Conservation (phyloP, 2,329 filamentous ascomycete species). For the Diaporthe destruens region DNA sequence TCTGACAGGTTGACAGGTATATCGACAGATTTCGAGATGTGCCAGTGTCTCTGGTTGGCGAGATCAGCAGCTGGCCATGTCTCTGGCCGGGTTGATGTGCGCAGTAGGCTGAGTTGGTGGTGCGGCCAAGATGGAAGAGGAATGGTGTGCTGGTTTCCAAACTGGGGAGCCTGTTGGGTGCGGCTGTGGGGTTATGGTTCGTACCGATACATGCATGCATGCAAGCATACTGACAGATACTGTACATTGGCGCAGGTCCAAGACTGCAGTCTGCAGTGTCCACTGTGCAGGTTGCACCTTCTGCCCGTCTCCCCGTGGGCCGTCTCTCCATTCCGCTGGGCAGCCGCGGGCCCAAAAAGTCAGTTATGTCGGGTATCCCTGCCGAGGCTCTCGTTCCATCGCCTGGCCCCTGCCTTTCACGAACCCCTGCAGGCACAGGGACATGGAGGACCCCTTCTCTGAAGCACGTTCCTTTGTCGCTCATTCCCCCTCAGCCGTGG, state of each 20-base stretch:
- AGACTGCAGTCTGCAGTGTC: too few species aligned
- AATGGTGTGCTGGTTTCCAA: constrained; percentile 1
- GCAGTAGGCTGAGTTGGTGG: neutral
- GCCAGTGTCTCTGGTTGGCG: constrained; percentile 24
- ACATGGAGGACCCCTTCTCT: constrained; percentile 21
- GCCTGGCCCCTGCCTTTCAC: neutral
- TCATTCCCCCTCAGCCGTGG: neutral
- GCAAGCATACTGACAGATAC: too few species aligned
- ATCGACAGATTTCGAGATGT: constrained; percentile 17
- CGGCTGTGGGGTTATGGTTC: neutral
- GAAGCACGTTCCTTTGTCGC: constrained; percentile 31
- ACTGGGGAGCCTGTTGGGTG: too few species aligned
- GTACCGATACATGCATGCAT: constrained; percentile 28
- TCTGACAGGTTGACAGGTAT: constrained; percentile 3
- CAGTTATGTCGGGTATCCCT: constrained; percentile 5
- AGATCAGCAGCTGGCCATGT: constrained; percentile 31
- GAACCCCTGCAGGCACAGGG: constrained; percentile 24
- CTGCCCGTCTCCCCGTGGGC: too few species aligned
- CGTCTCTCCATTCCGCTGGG: constrained; percentile 10
- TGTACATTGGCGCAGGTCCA: neutral
- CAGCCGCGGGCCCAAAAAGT: constrained; percentile 11
- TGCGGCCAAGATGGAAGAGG: constrained; percentile 14
- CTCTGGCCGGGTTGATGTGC: neutral
- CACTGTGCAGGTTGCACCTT: neutral
- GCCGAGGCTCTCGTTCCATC: constrained; percentile 14